These are phyloP conservation scores for Ochetophila trinervis DNA, from an alignment of 306 rosid species.

Conservation along the genomic window DNA sequence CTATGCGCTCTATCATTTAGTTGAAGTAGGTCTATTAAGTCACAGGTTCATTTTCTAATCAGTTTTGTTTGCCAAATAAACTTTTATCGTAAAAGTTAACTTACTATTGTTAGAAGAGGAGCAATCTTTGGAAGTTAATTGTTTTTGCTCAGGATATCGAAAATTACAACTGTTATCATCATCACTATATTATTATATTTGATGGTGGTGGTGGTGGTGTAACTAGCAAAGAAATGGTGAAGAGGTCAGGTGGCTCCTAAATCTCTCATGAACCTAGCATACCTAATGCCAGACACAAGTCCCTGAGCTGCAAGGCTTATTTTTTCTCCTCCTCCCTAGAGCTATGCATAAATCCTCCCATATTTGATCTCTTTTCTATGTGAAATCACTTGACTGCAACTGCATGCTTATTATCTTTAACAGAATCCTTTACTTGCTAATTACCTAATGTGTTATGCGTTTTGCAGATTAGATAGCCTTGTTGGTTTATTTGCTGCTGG, in stretches of 20 bases:
- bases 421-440: constrained; percentile 8
- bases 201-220: background rate
- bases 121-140: background rate
- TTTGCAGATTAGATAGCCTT: constrained; percentile 87
- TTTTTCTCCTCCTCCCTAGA: background rate
- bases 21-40: background rate
- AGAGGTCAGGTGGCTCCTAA: background rate
- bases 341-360: background rate
- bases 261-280: background rate
- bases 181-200: background rate
- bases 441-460: constrained; percentile 26
- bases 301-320: background rate
- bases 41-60: constrained; percentile 22
- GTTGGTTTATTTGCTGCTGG: constrained; percentile 93
- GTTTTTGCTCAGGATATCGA: background rate
- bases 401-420: background rate
- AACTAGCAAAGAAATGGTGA: background rate
- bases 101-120: background rate
- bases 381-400: constrained; percentile 1
- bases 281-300: background rate
- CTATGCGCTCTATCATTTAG: too few relatives aligned
- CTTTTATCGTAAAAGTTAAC: background rate
- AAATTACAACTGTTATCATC: background rate
- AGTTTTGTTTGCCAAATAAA: constrained; percentile 2
- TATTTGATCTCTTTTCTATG: background rate